Percentiles rank a stretch among this genome's conserved stretches.
These are phyloP conservation scores for Coprinopsis strossmayeri DNA, from an alignment of 768 basidiomycete species.

Conservation along the genomic window DNA sequence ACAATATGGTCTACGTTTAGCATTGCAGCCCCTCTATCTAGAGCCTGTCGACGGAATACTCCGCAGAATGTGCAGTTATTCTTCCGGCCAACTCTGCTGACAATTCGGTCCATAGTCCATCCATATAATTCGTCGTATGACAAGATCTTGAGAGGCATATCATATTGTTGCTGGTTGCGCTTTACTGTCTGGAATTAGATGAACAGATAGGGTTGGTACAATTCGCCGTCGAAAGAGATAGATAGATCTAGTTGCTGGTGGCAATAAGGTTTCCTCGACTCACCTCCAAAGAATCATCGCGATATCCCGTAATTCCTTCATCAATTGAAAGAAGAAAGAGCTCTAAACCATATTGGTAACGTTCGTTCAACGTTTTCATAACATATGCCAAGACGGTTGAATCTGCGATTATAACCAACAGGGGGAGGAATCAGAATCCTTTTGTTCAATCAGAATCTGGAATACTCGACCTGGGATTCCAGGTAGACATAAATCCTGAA, in stretches of 20 bases:
- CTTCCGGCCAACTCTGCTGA: slow-evolving; percentile 90
- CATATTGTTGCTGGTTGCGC: slow-evolving; percentile 92
- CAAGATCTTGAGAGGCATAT: slow-evolving; percentile 91
- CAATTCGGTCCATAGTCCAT: slow-evolving; percentile 98
- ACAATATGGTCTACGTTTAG: slow-evolving; percentile 95
- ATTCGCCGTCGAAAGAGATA: too few species aligned
- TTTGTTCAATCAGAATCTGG: slow-evolving; percentile 7
- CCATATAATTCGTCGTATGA: slow-evolving; percentile 96
- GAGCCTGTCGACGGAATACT: slow-evolving; percentile 92
- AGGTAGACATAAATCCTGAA: slow-evolving; percentile 9
- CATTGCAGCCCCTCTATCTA: slow-evolving; percentile 89
- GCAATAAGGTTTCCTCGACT: background rate
- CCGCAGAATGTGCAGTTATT: slow-evolving; percentile 99
- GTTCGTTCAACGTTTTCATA: slow-evolving; percentile 91
- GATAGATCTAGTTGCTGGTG: too few species aligned
- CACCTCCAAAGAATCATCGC: slow-evolving; percentile 95
- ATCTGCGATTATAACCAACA: slow-evolving; percentile 41
- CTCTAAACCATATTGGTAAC: slow-evolving; percentile 88
- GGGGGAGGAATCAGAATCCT: slow-evolving; percentile 8
- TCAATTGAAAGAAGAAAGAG: slow-evolving; percentile 94
- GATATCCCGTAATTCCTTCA: slow-evolving; percentile 96
- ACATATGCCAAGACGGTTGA: slow-evolving; percentile 97
- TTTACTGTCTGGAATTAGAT: slow-evolving; percentile 75
- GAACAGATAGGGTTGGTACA: background rate
- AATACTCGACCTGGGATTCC: background rate